Conservation (phyloP, 306 rosid species). For the Casuarina glauca region DNA sequence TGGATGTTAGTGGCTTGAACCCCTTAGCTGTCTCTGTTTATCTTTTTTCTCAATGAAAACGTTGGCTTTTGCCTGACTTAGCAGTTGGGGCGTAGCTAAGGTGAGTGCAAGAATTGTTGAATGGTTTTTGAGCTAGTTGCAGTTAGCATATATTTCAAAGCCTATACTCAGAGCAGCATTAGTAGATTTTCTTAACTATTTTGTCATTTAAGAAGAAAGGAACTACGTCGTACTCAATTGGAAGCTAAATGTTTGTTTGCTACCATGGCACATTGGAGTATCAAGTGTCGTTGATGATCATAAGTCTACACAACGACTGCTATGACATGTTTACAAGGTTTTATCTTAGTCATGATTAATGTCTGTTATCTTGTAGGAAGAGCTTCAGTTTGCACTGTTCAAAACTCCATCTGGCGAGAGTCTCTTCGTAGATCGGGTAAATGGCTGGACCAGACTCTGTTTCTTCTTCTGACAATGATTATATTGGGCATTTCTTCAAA, state of each 20-base stretch:
- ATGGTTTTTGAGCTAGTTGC: background rate
- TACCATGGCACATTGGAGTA: too few relatives aligned
- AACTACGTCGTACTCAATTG: too few relatives aligned
- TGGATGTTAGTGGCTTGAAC: background rate
- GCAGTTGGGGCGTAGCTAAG: background rate
- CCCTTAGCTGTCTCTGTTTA: too few relatives aligned
- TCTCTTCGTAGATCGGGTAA: conserved; percentile 79
- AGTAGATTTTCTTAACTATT: too few relatives aligned
- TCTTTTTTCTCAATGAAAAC: background rate
- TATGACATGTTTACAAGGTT: background rate
- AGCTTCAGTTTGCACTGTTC: conserved; percentile 76
- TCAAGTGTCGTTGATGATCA: background rate
- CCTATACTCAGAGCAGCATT: too few relatives aligned
- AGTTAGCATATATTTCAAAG: too few relatives aligned
- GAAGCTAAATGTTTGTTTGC: background rate
- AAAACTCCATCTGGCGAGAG: conserved; percentile 51
- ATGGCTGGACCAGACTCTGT: background rate
- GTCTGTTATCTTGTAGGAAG: conserved; percentile 51
- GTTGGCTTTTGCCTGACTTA: background rate
- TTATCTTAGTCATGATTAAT: conserved; percentile 7
- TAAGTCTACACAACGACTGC: background rate
- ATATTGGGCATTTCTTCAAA: conserved; percentile 12
- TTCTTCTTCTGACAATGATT: background rate
- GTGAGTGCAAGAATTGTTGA: background rate
- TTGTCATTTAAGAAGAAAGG: too few relatives aligned